These are phyloP conservation scores for Lyophyllum shimeji DNA, from an alignment of 768 basidiomycete genomes.

Conservation along the genomic window DNA sequence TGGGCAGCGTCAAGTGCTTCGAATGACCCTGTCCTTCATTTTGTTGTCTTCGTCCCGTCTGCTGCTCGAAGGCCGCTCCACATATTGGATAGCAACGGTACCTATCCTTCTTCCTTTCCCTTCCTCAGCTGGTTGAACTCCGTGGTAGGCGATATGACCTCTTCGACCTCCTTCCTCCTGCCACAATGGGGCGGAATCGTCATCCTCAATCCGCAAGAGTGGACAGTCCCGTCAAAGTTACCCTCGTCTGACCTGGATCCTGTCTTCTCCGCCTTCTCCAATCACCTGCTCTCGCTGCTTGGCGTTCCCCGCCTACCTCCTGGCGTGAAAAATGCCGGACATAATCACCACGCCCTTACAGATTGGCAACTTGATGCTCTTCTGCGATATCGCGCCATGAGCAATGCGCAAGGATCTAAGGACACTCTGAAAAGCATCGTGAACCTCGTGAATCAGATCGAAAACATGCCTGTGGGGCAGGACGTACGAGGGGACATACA, in stretches of 20 bases:
- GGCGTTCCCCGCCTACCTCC: slow-evolving; percentile 68
- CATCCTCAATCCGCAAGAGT: slow-evolving; percentile 59
- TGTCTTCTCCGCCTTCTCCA: slow-evolving; percentile 63
- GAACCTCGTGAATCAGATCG: slow-evolving; percentile 80
- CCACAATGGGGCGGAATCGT: slow-evolving; percentile 95
- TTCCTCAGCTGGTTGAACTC: slow-evolving; percentile 10
- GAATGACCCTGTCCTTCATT: slow-evolving; percentile 92
- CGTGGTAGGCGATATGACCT: slow-evolving; percentile 43
- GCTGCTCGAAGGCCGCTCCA: slow-evolving; percentile 63
- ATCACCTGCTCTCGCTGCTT: slow-evolving; percentile 77
- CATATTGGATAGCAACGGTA: slow-evolving; percentile 59
- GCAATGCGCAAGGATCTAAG: slow-evolving; percentile 65
- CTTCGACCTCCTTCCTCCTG: slow-evolving; percentile 74
- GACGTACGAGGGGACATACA: slow-evolving; percentile 75
- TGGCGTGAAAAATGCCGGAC: slow-evolving; percentile 31
- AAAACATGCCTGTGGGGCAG: slow-evolving; percentile 88
- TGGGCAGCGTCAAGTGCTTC: slow-evolving; percentile 83
- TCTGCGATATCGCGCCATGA: slow-evolving; percentile 62
- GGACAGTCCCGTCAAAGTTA: slow-evolving; percentile 33
- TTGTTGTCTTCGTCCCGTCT: slow-evolving; percentile 86
- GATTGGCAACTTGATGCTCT: slow-evolving; percentile 85
- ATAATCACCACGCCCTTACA: slow-evolving; percentile 32
- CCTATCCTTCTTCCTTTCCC: slow-evolving; percentile 2
- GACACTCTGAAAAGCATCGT: slow-evolving; percentile 84
- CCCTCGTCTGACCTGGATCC: slow-evolving; percentile 44